Percentiles rank a stretch among this genome's conserved stretches.
These are phyloP conservation scores for Talaromyces adpressus DNA, from an alignment of 495 filamentous ascomycete genomes.

Conservation along the genomic window DNA sequence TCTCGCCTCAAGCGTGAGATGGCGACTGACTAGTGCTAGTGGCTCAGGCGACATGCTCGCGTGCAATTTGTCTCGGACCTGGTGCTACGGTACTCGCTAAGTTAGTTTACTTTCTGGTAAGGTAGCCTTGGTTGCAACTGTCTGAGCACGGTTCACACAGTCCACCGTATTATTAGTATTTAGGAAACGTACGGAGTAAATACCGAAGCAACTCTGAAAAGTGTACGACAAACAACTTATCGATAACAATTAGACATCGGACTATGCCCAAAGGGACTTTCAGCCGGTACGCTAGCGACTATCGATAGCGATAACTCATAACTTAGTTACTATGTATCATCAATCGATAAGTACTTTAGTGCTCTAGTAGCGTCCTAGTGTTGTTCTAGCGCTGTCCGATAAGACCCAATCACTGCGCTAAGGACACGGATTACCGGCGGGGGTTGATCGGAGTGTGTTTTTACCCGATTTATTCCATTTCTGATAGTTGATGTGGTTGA, in stretches of 20 bases:
- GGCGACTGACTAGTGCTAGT: not conserved
- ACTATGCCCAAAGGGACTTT: not conserved
- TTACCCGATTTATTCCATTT: not conserved
- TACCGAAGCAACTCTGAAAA: not conserved
- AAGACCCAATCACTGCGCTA: not conserved
- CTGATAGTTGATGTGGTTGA: not conserved
- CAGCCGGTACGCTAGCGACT: not conserved
- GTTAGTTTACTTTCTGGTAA: not conserved
- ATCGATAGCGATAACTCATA: not conserved
- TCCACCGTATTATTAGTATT: no score
- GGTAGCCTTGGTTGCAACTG: not conserved
- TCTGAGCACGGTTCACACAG: not conserved
- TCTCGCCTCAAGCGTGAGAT: not conserved
- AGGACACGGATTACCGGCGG: not conserved
- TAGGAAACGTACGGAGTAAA: no score
- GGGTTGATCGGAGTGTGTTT: not conserved
- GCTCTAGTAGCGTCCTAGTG: not conserved
- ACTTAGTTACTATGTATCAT: no score
- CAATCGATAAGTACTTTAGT: not conserved
- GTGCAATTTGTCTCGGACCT: constrained; percentile 1
- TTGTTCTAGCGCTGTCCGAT: not conserved
- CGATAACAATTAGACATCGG: not conserved
- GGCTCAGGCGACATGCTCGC: constrained; percentile 11
- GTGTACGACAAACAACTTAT: not conserved
- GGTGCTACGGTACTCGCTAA: no score